Evolutionary conservation across 164 flowering plant species (phyloP), one percentile per base, ranked within the genome.

Genomic region (grape (Vitis vinifera)): DNA sequence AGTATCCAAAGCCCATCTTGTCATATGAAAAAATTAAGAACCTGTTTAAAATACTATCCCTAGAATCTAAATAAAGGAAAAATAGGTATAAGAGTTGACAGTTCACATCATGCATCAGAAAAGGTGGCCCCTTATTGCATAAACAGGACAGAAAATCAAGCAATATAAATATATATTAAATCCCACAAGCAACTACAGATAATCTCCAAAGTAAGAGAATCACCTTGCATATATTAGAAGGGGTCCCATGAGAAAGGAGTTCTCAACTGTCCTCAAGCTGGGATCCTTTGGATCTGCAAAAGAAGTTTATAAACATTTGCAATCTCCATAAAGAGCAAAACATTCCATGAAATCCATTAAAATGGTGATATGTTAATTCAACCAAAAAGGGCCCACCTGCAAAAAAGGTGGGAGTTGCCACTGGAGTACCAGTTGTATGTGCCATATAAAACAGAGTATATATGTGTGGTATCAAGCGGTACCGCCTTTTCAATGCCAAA

Each of bases 381-480:
- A 37, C 31, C 13, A 51, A 48, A 68, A 64, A 67, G 48, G 55
- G 63, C 80, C 48, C 78, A 91, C 99, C 99, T 71, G 97, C 89
- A 72, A 94, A 92, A 78, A 94, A 94, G 8, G 86, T 82, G 8
- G 99, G 99, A 73, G 85, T 69, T 55, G 94, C 93, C 69, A 94
- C 94, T 17, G 86, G 95, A 75, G 83, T 78, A 61, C 99, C 99
- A 67, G 27, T 84, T 37, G 82, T 90, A 80, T 94, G 96, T 66
- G 99, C 91, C 78, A 87, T 61, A 71, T 90, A 94, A 59, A 92
- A 91, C 48, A 94, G 91, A 63, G 97, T 89, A 78, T 92, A 94
- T 60, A 94, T 74, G 74, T 88, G 93, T 51, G 91, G 97, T 52
- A 94, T 50, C 67, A 94, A 80, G 48, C 92, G 91, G 75, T 92